Base-by-base conservation (phyloP, 177 flowering plant genomes). In the Vitis hybrid region DNA sequence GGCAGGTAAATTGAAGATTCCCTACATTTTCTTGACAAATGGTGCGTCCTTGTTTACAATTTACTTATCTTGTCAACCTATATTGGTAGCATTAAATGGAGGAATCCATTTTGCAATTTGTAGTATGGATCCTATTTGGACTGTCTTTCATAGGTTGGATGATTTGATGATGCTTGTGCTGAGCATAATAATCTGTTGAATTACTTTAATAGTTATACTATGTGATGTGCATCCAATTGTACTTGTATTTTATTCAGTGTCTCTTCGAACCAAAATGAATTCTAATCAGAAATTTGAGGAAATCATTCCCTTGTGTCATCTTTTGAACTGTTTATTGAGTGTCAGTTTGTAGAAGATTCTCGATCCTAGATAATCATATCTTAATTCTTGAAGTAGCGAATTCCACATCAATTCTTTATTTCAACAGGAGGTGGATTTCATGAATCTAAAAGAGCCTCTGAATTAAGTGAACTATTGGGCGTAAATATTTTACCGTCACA, bases 371-470 rank as follows among this genome's bases (percentile, higher is more conserved):
- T 26, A 26, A 26, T 26, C 26, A 15, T 10, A 64, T 10, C 55
- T 12, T 6, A 14, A 12, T 56, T 56, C n/a, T 52, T 22, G 14
- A 15, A 16, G 15, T 60, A 21, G 7, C 2, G 16, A 13, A 6
- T 7, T 39, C 5, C 48, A 10, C 48, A 11, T 33, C 21, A 11
- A 3, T 63, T 71, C 49, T 21, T 31, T 10, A 18, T 60, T 67
- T 51, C 29, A 64, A 59, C 75, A 86, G 89, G 89, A 68, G 91
- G 91, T 67, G 91, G 91, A 19, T 72, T 83, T 62, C 86, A 72
- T 71, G 91, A 88, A 77, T 83, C 89, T 60, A 80, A 78, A 75
- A 78, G 89, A 73, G 89, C 88, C 14, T 21, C 22, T n/a, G 89
- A 86, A 56, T 75, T 88, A 66, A 75, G 84, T 68, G 31, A 76